phyloP scores from a whole-genome alignment of 2,329 filamentous ascomycete species.

The Colletotrichum abscissum region DNA sequence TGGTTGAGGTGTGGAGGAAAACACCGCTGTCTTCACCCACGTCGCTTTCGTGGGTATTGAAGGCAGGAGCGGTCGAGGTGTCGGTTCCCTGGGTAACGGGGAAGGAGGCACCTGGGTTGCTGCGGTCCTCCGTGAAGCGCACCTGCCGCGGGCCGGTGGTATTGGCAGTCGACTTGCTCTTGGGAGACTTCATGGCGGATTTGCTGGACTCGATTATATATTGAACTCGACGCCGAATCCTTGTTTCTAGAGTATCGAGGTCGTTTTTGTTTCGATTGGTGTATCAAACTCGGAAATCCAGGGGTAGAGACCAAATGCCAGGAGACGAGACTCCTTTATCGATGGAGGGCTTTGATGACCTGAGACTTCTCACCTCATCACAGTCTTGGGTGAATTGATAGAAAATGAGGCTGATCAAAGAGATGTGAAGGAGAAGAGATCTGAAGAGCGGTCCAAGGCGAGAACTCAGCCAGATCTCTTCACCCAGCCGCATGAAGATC shows the following conservation, averaged over 20 bases:
- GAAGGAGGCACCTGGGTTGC: constrained; percentile 2
- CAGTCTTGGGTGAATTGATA: background rate
- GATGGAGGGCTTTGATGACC: background rate
- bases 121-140: constrained; percentile 14
- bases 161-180: constrained; percentile 25
- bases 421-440: background rate
- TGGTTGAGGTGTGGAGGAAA: constrained; percentile 29
- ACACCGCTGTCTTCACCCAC: background rate
- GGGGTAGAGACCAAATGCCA: background rate
- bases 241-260: background rate
- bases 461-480: background rate
- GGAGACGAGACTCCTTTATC: no score
- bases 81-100: constrained; percentile 19
- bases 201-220: background rate
- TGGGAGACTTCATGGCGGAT: constrained; percentile 31
- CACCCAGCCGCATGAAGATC: constrained; percentile 2
- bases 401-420: background rate
- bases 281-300: background rate
- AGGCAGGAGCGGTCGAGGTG: constrained; percentile 16
- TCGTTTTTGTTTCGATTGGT: background rate
- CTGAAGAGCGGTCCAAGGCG: background rate
- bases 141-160: constrained; percentile 25
- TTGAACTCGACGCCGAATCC: background rate
- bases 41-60: constrained; percentile 1
- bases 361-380: background rate